Evolutionary conservation across 495 filamentous ascomycete species (phyloP).

Genomic region (Tuber borchii): DNA sequence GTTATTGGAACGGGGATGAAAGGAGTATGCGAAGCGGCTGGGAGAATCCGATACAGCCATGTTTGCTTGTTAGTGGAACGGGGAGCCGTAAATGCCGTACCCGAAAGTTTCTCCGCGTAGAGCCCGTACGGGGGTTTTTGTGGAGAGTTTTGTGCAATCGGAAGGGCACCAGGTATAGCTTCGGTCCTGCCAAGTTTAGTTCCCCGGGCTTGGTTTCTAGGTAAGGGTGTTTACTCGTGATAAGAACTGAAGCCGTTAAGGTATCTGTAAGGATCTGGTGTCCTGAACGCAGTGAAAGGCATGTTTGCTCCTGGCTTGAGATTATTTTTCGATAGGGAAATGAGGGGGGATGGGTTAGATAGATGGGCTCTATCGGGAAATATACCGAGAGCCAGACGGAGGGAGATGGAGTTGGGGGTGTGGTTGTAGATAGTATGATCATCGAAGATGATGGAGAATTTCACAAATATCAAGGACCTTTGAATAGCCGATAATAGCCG

Average conservation of each 20-base stretch:
- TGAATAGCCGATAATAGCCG: background rate
- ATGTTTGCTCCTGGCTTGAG: constrained; percentile 40
- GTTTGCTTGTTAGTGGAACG: constrained; percentile 82
- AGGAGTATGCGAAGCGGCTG: constrained; percentile 70
- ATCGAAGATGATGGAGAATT: background rate
- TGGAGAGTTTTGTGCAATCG: constrained; percentile 72
- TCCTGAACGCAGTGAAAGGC: constrained; percentile 54
- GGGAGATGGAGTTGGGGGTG: background rate
- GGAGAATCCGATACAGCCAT: constrained; percentile 91
- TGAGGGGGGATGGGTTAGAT: background rate
- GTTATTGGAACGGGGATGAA: constrained; percentile 51
- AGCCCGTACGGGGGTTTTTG: constrained; percentile 79
- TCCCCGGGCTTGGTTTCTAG: background rate
- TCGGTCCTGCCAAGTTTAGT: constrained; percentile 20
- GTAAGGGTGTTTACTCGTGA: constrained; percentile 49
- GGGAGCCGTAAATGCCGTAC: constrained; percentile 87
- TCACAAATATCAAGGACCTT: background rate
- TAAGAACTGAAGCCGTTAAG: constrained; percentile 63
- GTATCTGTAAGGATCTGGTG: constrained; percentile 57
- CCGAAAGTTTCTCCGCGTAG: constrained; percentile 89
- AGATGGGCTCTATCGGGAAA: background rate
- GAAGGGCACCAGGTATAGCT: constrained; percentile 41
- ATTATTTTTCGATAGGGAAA: background rate
- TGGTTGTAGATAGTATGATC: background rate
- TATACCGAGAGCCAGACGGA: background rate